phyloP scores from a whole-genome alignment of 2,329 filamentous ascomycete species.

The Aspergillus sp. region DNA sequence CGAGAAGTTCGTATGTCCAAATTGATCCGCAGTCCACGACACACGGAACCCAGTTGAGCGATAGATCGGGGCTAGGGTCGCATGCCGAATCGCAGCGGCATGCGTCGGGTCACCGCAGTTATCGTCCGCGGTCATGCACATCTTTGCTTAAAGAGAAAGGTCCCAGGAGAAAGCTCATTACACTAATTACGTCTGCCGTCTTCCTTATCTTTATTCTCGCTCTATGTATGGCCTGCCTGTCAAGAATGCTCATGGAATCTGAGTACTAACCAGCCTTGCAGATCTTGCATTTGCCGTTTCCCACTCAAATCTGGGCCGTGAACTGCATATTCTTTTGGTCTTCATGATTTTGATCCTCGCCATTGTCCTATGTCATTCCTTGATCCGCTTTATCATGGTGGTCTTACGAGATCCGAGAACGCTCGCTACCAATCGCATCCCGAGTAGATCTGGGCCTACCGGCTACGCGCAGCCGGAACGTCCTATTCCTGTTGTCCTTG shows the following conservation, averaged over 20 bases:
- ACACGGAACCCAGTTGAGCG: background rate
- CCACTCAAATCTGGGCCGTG: conserved; percentile 61
- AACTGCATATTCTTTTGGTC: conserved; percentile 78
- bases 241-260: background rate
- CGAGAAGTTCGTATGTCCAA: conserved; percentile 3
- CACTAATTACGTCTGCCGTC: conserved; percentile 64
- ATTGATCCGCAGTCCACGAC: conserved; percentile 3
- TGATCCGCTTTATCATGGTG: conserved; percentile 71
- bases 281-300: conserved; percentile 73
- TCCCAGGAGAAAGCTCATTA: conserved; percentile 57
- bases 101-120: conserved; percentile 5
- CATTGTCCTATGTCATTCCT: conserved; percentile 76
- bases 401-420: conserved; percentile 47
- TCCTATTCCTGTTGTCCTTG: conserved; percentile 75
- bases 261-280: conserved; percentile 36
- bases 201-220: conserved; percentile 60
- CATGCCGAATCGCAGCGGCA: conserved; percentile 10
- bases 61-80: background rate
- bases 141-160: conserved; percentile 55
- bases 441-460: conserved; percentile 54
- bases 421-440: conserved; percentile 37
- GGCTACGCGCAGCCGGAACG: conserved; percentile 69
- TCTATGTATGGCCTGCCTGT: conserved; percentile 59
- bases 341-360: conserved; percentile 72
- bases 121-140: conserved; percentile 15